Conservation (phyloP, 179 eudicot genomes). For the Beta lomatogona region DNA sequence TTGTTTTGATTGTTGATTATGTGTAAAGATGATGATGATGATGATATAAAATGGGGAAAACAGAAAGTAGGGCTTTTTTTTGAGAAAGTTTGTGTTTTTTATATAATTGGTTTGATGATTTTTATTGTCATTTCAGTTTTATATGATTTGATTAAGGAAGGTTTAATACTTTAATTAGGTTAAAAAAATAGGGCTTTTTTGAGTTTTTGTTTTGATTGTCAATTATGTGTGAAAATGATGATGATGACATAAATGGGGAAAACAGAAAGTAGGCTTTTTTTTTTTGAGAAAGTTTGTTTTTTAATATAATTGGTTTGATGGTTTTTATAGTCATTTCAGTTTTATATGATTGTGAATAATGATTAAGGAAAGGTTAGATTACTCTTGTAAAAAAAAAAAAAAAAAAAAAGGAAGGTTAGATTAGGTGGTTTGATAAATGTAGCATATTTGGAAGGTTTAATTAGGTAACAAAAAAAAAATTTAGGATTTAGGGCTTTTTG, state of each 20-base stretch:
- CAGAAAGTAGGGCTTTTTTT: not conserved
- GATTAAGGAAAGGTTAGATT: not conserved
- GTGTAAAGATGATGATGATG: conserved; percentile 7
- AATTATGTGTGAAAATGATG: conserved; percentile 7
- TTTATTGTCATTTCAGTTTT: too few relatives aligned
- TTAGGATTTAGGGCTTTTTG: not conserved
- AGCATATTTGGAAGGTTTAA: not conserved
- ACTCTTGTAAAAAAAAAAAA: too few relatives aligned
- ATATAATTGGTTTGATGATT: not conserved
- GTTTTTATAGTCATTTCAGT: too few relatives aligned
- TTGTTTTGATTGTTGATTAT: not conserved
- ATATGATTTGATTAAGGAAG: not conserved
- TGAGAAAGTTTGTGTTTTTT: not conserved
- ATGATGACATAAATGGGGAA: not conserved
- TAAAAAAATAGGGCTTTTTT: not conserved
- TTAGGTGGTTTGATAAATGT: not conserved
- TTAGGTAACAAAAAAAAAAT: conserved; percentile 1
- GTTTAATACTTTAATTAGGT: too few relatives aligned
- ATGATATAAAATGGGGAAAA: not conserved
- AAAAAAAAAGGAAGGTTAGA: not conserved
- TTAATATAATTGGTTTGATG: not conserved
- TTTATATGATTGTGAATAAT: not conserved
- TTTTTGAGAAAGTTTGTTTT: not conserved
- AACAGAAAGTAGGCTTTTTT: not conserved
- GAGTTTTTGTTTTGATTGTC: not conserved